A percentile compares a stretch with the other conserved stretches of the same genome.
phyloP scores from a whole-genome alignment of 176 grass and related monocot species.

The Bolboschoenus planiculmis region DNA sequence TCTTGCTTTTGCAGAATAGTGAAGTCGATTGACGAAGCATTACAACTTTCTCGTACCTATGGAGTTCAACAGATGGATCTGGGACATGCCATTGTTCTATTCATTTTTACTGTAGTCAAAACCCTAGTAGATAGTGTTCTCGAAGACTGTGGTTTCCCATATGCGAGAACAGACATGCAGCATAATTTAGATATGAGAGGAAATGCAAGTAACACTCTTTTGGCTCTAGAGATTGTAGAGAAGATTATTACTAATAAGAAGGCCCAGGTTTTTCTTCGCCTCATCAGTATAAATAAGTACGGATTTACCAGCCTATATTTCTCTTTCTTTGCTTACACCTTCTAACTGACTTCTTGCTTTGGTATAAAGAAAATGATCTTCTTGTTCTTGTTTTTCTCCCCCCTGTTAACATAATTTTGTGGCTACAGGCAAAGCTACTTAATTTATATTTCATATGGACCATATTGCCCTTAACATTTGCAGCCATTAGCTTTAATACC shows the following conservation, averaged over 20 bases:
- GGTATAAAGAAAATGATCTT: background rate
- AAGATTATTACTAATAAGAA: conserved; percentile 58
- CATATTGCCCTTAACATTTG: background rate
- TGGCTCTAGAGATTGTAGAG: conserved; percentile 64
- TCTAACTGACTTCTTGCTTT: background rate
- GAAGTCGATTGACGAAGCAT: conserved; percentile 56
- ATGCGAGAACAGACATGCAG: conserved; percentile 27
- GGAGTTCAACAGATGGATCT: conserved; percentile 55
- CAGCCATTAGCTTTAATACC: background rate
- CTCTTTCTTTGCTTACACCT: conserved; percentile 11
- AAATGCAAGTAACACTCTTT: conserved; percentile 37
- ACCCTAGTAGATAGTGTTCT: conserved; percentile 57
- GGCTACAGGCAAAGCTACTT: background rate
- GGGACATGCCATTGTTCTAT: conserved; percentile 55
- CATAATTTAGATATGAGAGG: conserved; percentile 31
- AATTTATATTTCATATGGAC: background rate
- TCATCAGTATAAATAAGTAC: conserved; percentile 71
- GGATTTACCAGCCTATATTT: conserved; percentile 10
- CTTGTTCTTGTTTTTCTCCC: background rate
- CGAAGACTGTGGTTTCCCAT: conserved; percentile 41
- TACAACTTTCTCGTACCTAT: conserved; percentile 64
- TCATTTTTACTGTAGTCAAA: conserved; percentile 38
- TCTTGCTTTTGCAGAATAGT: conserved; percentile 49
- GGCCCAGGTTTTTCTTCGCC: conserved; percentile 66
- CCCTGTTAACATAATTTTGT: background rate